Conservation (phyloP, 805 yeast species). For the Teunomyces tritomae region DNA sequence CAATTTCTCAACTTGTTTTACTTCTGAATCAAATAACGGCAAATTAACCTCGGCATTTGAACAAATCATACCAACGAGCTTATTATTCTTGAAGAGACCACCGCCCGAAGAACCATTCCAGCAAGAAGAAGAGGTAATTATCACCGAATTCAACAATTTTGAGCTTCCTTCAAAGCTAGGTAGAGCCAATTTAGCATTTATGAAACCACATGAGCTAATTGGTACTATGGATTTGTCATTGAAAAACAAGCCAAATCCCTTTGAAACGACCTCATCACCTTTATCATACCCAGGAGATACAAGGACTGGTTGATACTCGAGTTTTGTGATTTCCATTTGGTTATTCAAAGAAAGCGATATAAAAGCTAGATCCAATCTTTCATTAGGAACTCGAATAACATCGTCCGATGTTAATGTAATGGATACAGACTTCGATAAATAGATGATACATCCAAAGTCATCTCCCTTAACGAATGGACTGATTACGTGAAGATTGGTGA, state of each 20-base stretch:
- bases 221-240: constrained; percentile 22
- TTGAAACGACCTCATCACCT: constrained; percentile 26
- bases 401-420: constrained; percentile 11
- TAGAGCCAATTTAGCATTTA: constrained; percentile 15
- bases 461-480: constrained; percentile 11
- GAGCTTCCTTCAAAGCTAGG: constrained; percentile 2
- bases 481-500: constrained; percentile 45
- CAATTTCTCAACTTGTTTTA: constrained; percentile 24
- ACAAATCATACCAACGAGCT: constrained; percentile 41
- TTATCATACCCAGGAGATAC: neutral
- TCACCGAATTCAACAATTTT: constrained; percentile 13
- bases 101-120: constrained; percentile 56
- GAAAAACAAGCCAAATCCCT: constrained; percentile 43
- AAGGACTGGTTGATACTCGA: neutral
- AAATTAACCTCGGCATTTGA: constrained; percentile 41
- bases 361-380: constrained; percentile 38
- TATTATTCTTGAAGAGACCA: constrained; percentile 29
- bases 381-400: constrained; percentile 27
- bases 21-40: constrained; percentile 13
- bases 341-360: constrained; percentile 19
- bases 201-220: constrained; percentile 29
- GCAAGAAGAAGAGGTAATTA: constrained; percentile 42
- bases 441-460: neutral
- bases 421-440: neutral
- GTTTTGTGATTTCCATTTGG: neutral